Evolutionary conservation across 208 protist species (phyloP).

Genomic region (Acanthamoeba castellanii): DNA sequence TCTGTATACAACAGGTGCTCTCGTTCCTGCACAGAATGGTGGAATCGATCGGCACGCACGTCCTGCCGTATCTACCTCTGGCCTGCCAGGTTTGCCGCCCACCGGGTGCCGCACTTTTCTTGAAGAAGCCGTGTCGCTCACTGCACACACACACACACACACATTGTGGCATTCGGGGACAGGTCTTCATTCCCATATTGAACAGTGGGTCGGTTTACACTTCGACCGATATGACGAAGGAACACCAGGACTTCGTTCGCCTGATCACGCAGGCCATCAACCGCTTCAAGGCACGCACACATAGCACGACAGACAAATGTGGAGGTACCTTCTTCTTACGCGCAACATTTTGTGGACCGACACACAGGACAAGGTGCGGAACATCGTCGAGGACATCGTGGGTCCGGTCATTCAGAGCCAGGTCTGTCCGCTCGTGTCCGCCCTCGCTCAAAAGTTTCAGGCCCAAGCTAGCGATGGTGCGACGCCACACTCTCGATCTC

Average conservation of each 20-base stretch:
- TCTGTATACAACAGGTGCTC: not conserved
- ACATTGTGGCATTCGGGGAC: too few species aligned
- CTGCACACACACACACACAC: too few species aligned
- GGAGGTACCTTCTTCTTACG: not conserved
- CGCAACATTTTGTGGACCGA: not conserved
- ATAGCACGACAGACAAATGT: not conserved
- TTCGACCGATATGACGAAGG: slow-evolving; percentile 6
- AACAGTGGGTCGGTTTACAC: not conserved
- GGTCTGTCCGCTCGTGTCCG: not conserved
- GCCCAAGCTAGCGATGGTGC: not conserved
- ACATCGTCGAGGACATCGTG: slow-evolving; percentile 20
- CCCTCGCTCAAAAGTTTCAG: not conserved
- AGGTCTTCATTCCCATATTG: slow-evolving; percentile 55
- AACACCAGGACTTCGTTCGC: slow-evolving; percentile 48
- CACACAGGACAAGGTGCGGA: slow-evolving; percentile 29
- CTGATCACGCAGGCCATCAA: slow-evolving; percentile 13
- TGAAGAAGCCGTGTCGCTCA: too few species aligned
- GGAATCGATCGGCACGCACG: slow-evolving; percentile 36
- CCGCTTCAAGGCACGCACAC: not conserved
- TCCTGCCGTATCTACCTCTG: slow-evolving; percentile 17
- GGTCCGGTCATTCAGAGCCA: slow-evolving; percentile 13
- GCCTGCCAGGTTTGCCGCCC: not conserved
- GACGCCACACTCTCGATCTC: not conserved
- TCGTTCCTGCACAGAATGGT: slow-evolving; percentile 48
- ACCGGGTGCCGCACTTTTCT: not conserved